Conservation (phyloP, 2,329 filamentous ascomycete genomes). For the Hypoxylon sp. region DNA sequence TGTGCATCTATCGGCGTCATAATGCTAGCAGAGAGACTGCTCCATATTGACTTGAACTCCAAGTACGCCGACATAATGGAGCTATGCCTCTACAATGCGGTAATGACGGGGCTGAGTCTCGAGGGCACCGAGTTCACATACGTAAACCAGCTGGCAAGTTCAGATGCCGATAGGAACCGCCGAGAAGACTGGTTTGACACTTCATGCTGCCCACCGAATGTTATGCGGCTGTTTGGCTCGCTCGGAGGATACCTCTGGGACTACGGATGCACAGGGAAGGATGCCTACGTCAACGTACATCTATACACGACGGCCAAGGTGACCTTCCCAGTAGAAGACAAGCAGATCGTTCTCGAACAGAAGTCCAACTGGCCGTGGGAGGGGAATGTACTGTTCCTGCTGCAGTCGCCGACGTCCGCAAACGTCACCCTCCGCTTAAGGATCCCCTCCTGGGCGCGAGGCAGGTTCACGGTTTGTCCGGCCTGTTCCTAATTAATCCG, state of each 20-base stretch:
- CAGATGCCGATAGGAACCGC: conserved; percentile 60
- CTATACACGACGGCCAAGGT: conserved; percentile 65
- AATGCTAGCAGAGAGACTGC: conserved; percentile 68
- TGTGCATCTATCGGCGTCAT: conserved; percentile 70
- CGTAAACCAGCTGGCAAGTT: conserved; percentile 69
- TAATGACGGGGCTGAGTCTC: conserved; percentile 67
- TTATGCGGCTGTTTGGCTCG: conserved; percentile 66
- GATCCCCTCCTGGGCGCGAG: conserved; percentile 65
- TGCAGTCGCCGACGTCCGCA: conserved; percentile 51
- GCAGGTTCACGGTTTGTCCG: conserved; percentile 45
- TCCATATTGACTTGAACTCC: conserved; percentile 64
- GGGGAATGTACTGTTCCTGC: conserved; percentile 61
- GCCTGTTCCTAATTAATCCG: conserved; percentile 21
- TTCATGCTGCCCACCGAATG: conserved; percentile 71
- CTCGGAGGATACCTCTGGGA: conserved; percentile 69
- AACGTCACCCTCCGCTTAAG: conserved; percentile 60
- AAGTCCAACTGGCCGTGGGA: conserved; percentile 69
- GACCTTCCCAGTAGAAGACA: conserved; percentile 52
- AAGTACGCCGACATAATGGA: conserved; percentile 71
- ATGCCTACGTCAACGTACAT: conserved; percentile 63
- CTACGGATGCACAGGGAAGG: conserved; percentile 47
- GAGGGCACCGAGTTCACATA: conserved; percentile 71
- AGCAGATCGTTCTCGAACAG: conserved; percentile 59
- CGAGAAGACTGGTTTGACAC: conserved; percentile 69
- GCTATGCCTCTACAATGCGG: conserved; percentile 69